These are phyloP conservation scores for Nematocida sp. DNA, from an alignment of 371 early-diverging fungal species.

Conservation along the genomic window DNA sequence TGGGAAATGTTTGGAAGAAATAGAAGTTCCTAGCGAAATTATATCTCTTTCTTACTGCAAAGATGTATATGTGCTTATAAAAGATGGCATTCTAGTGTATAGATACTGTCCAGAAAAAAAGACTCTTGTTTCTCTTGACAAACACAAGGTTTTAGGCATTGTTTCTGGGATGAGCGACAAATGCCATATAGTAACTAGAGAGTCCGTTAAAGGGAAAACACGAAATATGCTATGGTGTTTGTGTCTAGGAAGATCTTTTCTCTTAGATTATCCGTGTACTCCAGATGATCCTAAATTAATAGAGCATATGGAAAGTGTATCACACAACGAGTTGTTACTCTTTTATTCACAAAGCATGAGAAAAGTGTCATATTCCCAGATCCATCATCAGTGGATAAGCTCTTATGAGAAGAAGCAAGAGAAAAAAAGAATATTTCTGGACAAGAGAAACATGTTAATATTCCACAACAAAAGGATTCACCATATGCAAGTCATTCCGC, in stretches of 20 bases:
- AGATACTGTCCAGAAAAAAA: neutral
- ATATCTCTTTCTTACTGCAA: neutral
- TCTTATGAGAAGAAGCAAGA: neutral
- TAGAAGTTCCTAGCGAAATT: neutral
- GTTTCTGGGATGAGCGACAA: neutral
- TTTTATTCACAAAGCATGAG: too few relatives aligned
- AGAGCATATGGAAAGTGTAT: too few relatives aligned
- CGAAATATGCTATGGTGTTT: too few relatives aligned
- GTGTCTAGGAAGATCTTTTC: too few relatives aligned
- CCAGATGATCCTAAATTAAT: too few relatives aligned
- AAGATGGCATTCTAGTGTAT: conserved; percentile 2
- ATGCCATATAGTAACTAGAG: neutral
- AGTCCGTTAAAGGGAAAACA: too few relatives aligned
- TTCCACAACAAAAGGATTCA: too few relatives aligned
- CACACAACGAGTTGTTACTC: too few relatives aligned
- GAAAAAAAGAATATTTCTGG: neutral
- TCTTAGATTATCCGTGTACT: too few relatives aligned
- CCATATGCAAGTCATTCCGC: too few relatives aligned
- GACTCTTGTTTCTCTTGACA: neutral
- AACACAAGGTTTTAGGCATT: neutral
- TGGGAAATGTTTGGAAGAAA: neutral
- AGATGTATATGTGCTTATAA: neutral
- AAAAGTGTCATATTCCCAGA: too few relatives aligned
- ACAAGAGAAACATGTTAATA: too few relatives aligned
- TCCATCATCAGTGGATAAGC: neutral